Evolutionary conservation across 306 rosid species (phyloP), one percentile per base, ranked within the genome.

Genomic region (Cercis canadensis): DNA sequence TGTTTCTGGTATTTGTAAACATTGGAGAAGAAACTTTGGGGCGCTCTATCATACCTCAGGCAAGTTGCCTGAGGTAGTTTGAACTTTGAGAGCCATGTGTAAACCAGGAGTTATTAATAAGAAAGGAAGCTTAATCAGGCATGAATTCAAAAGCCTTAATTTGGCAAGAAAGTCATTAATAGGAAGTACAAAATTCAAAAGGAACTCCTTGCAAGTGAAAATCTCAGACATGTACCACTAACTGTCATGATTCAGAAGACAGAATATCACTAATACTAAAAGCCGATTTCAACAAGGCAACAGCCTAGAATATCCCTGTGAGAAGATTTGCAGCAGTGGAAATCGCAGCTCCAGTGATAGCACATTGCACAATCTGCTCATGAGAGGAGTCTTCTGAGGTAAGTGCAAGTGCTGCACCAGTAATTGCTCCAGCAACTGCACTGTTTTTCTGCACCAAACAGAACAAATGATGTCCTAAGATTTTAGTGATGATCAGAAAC

Each of bases 261-360:
- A 54, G n/a, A 41, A 45, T 7, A 51, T 10, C 49, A 40, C 6
- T 10, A 67, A 68, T 50, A 37, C 34, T 4, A 37, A 34, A 75
- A 36, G 55, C 58, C 24, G 58, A 43, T 57, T 5, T 11, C 4
- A 68, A 66, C 40, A 46, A 11, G 71, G 19, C 47, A 45, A 1
- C 34, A 49, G 7, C 77, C 72, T 78, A 92, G 81, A 88, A 88
- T 40, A 88, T 81, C 44, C 89, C 87, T 1, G 85, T 54, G 16
- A 90, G 91, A 58, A 93, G 91, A 82, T 90, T 88, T 29, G 97
- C 92, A n/a, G 96, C 94, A 0, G 94, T 77, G 32, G 97, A 88
- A 34, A 93, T 69, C 0, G 97, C 98, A 1, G 96, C 97, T 32
- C 98, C 98, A 5, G 98, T 88, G 37, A 93, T 88, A 3, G 97